Evolutionary conservation across 2,329 filamentous ascomycete genomes (phyloP).

Genomic region (Trematosphaeria pertusa): DNA sequence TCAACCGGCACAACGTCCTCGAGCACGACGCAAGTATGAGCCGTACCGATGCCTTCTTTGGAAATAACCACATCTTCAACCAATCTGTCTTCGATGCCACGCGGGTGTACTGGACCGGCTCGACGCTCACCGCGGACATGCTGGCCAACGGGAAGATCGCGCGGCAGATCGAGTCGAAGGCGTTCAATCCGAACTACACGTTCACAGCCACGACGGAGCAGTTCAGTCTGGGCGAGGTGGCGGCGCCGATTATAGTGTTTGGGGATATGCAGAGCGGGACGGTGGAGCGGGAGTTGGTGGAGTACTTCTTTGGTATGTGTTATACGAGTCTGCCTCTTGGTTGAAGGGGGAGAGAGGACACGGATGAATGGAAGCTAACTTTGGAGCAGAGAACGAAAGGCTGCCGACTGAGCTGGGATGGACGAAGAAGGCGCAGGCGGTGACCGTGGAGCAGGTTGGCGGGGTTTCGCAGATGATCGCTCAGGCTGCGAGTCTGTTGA

Average conservation of each 20-base stretch:
- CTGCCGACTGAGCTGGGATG: slow-evolving; percentile 53
- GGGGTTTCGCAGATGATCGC: slow-evolving; percentile 7
- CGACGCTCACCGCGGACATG: slow-evolving; percentile 40
- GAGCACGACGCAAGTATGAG: slow-evolving; percentile 60
- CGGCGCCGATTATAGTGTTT: slow-evolving; percentile 59
- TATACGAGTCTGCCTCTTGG: background rate
- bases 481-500: slow-evolving; percentile 16
- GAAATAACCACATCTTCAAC: slow-evolving; percentile 62
- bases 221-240: slow-evolving; percentile 60
- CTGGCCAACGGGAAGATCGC: slow-evolving; percentile 55
- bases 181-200: slow-evolving; percentile 58
- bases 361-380: slow-evolving; percentile 15
- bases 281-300: slow-evolving; percentile 50
- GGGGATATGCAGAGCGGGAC: slow-evolving; percentile 52
- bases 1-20: slow-evolving; percentile 57
- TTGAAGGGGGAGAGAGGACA: background rate
- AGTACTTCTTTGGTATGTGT: slow-evolving; percentile 58
- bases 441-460: slow-evolving; percentile 20
- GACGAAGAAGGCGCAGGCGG: slow-evolving; percentile 28
- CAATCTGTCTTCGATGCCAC: slow-evolving; percentile 58
- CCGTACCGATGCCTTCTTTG: slow-evolving; percentile 58
- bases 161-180: slow-evolving; percentile 54
- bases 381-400: slow-evolving; percentile 49
- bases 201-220: slow-evolving; percentile 52
- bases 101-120: slow-evolving; percentile 54